Conservation (phyloP, 345 rosid species). For the Populus tremula region DNA sequence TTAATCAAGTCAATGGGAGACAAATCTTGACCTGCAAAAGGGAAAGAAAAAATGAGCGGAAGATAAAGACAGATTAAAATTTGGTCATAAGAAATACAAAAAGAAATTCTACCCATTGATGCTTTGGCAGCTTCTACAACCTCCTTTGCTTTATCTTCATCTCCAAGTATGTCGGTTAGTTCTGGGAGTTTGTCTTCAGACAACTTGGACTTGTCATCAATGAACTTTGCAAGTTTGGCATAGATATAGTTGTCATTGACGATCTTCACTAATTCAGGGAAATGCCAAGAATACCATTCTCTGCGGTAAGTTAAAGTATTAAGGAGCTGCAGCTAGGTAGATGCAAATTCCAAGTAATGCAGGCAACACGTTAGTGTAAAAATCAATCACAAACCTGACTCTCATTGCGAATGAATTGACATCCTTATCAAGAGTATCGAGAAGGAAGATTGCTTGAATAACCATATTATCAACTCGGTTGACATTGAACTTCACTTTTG, state of each 20-base stretch:
- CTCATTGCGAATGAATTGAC: conserved; percentile 84
- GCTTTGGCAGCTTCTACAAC: conserved; percentile 92
- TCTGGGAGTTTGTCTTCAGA: conserved; percentile 55
- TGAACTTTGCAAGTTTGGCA: conserved; percentile 64
- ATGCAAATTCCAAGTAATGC: conserved; percentile 1
- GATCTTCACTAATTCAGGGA: conserved; percentile 89
- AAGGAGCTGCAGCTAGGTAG: neutral
- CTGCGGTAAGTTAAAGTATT: conserved; percentile 39
- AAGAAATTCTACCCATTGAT: conserved; percentile 70
- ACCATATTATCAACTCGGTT: conserved; percentile 93
- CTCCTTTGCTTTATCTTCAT: conserved; percentile 91
- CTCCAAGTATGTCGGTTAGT: conserved; percentile 73
- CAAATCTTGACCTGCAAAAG: conserved; percentile 71
- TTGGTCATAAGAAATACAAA: neutral
- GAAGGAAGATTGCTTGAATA: conserved; percentile 86
- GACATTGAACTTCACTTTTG: conserved; percentile 94
- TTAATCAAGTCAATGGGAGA: conserved; percentile 82
- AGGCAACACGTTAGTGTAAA: neutral
- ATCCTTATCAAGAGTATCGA: conserved; percentile 89
- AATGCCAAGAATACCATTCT: conserved; percentile 99
- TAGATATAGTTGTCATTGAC: conserved; percentile 89
- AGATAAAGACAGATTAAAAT: neutral
- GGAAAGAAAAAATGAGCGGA: conserved; percentile 5
- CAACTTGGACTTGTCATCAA: conserved; percentile 69
- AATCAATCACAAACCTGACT: conserved; percentile 61